Percentiles rank a stretch among this genome's conserved stretches.
These are phyloP conservation scores for Colletotrichum acutatum DNA, from an alignment of 2,329 filamentous ascomycete species.

Conservation along the genomic window DNA sequence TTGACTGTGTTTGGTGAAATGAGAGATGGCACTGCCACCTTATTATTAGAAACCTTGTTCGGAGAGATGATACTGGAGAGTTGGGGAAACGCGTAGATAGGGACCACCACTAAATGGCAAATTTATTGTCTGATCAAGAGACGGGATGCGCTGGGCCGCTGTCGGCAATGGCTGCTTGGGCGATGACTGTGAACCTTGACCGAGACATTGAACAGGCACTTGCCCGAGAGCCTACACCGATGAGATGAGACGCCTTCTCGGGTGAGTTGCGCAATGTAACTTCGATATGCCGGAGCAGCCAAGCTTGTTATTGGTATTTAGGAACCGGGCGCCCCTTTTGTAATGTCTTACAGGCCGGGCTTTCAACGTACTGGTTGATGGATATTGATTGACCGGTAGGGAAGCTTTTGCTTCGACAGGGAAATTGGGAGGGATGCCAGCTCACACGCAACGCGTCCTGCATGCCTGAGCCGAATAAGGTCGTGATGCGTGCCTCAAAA, in stretches of 20 bases:
- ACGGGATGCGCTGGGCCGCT: not conserved
- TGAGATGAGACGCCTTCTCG: not conserved
- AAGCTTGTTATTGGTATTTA: conserved; percentile 2
- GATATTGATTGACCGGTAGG: not conserved
- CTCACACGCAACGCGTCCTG: conserved; percentile 1
- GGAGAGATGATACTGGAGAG: conserved; percentile 1
- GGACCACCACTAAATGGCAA: not conserved
- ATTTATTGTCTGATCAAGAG: not conserved
- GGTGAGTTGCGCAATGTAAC: not conserved
- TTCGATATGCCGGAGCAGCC: not conserved
- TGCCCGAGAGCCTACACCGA: not conserved
- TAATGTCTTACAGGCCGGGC: conserved; percentile 18
- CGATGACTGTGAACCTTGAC: not conserved
- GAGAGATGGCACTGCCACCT: not conserved
- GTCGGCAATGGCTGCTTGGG: not conserved
- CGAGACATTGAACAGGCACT: conserved; percentile 8
- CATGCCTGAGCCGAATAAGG: conserved; percentile 11
- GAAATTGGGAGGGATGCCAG: not conserved
- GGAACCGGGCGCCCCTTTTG: not conserved
- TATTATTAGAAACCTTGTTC: not conserved
- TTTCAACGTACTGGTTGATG: not conserved
- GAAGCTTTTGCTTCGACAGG: not conserved
- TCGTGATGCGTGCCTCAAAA: not conserved
- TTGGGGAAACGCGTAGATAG: not conserved
- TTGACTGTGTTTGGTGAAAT: not conserved